A percentile compares a stretch with the other conserved stretches of the same genome.
phyloP scores from a whole-genome alignment of 1,139 yeast species.

The Petasospora rhodanensis region DNA sequence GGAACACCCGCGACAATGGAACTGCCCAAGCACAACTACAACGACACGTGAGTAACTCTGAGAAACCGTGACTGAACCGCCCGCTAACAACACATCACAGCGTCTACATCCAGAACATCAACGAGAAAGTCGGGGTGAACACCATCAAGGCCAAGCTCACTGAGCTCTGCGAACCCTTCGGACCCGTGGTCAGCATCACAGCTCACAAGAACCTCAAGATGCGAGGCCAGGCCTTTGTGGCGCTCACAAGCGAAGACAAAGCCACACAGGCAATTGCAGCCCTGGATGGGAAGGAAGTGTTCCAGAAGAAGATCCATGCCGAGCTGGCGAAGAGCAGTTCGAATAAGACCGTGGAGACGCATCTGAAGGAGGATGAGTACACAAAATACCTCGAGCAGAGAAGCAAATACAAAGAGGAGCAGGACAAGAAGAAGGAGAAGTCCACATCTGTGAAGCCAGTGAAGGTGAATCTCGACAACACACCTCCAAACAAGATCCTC shows the following conservation, averaged over 20 bases:
- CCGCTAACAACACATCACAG: slow-evolving; percentile 12
- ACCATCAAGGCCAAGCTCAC: slow-evolving; percentile 44
- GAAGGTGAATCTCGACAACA: slow-evolving; percentile 30
- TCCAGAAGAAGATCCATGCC: slow-evolving; percentile 50
- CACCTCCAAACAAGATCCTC: slow-evolving; percentile 68
- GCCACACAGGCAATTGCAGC: slow-evolving; percentile 48
- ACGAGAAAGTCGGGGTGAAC: slow-evolving; percentile 59
- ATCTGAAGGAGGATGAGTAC: slow-evolving; percentile 15
- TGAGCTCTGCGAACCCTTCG: slow-evolving; percentile 41
- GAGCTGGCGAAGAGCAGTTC: slow-evolving; percentile 37
- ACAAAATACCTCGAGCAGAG: slow-evolving; percentile 15
- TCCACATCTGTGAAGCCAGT: slow-evolving; percentile 20
- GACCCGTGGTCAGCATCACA: slow-evolving; percentile 48
- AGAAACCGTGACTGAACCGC: not conserved
- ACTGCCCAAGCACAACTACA: slow-evolving; percentile 7
- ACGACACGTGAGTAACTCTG: slow-evolving; percentile 19
- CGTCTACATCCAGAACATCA: slow-evolving; percentile 48
- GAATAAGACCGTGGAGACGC: slow-evolving; percentile 19
- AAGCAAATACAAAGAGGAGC: slow-evolving; percentile 23
- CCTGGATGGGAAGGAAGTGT: slow-evolving; percentile 42
- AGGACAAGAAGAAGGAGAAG: slow-evolving; percentile 22
- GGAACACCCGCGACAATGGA: too few species aligned
- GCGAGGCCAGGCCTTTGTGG: slow-evolving; percentile 86
- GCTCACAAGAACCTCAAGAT: slow-evolving; percentile 59
- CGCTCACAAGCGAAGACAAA: slow-evolving; percentile 41